Percentiles rank a stretch among this genome's conserved stretches.
These are phyloP conservation scores for Alternaria infectoria DNA, from an alignment of 2,329 filamentous ascomycete species.

Conservation along the genomic window DNA sequence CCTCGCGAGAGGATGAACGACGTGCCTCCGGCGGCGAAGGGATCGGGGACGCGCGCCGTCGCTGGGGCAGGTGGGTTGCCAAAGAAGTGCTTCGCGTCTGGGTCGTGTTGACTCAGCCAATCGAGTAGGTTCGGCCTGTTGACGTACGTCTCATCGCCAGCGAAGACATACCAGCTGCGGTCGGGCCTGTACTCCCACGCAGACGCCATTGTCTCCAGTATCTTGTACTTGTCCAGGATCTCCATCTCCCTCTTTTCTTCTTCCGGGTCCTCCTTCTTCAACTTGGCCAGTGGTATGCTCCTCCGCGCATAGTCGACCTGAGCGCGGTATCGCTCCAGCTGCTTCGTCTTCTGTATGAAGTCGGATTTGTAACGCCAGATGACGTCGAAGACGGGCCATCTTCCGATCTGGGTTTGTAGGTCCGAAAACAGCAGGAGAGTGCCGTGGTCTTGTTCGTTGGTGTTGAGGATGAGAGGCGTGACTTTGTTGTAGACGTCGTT, in stretches of 20 bases:
- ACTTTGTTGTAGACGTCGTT: conserved; percentile 63
- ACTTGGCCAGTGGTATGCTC: conserved; percentile 34
- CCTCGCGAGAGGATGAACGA: conserved; percentile 60
- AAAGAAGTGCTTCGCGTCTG: conserved; percentile 57
- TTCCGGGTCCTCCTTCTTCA: conserved; percentile 22
- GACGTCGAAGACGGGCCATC: conserved; percentile 47
- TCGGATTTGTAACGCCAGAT: conserved; percentile 38
- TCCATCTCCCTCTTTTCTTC: conserved; percentile 28
- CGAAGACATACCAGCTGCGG: conserved; percentile 65
- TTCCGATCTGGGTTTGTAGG: conserved; percentile 41
- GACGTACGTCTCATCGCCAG: conserved; percentile 65
- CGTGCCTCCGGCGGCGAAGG: conserved; percentile 61
- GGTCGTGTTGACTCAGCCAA: conserved; percentile 61
- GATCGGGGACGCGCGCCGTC: conserved; percentile 40
- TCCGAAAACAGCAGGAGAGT: conserved; percentile 50
- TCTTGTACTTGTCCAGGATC: conserved; percentile 49
- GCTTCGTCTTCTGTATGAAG: conserved; percentile 36
- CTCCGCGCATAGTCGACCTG: conserved; percentile 39
- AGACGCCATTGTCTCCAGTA: conserved; percentile 45
- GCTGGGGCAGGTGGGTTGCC: conserved; percentile 49
- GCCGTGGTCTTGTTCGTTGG: conserved; percentile 39
- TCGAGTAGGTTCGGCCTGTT: conserved; percentile 60
- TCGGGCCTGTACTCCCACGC: conserved; percentile 50
- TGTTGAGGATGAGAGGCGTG: conserved; percentile 46
- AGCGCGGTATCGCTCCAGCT: conserved; percentile 47